A percentile compares a stretch with the other conserved stretches of the same genome.
Evolutionary conservation across 768 basidiomycete genomes (phyloP).

Genomic region (Mycena amicta): DNA sequence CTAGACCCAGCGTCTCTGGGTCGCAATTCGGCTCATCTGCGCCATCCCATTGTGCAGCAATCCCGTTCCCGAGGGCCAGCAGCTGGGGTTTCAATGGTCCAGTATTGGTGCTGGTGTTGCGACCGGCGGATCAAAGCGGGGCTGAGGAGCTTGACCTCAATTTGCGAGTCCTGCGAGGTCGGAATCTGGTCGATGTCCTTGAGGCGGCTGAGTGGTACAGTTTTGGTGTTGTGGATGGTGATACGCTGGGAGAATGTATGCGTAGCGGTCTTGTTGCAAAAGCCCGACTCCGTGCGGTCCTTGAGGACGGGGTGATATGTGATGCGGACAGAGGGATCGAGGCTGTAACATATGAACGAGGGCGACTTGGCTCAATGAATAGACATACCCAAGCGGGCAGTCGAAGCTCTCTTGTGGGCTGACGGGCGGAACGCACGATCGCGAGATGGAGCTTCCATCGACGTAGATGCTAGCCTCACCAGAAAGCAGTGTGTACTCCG

Average conservation of each 20-base stretch:
- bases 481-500: conserved; percentile 38
- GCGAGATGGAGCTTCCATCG: conserved; percentile 44
- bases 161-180: conserved; percentile 33
- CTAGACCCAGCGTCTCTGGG: conserved; percentile 30
- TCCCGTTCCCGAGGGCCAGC: conserved; percentile 18
- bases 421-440: conserved; percentile 34
- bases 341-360: conserved; percentile 21
- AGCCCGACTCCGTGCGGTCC: conserved; percentile 35
- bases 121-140: conserved; percentile 26
- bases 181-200: conserved; percentile 41
- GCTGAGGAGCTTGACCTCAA: conserved; percentile 33
- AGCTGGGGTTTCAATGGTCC: conserved; percentile 1
- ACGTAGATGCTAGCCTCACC: conserved; percentile 43
- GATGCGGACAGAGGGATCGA: conserved; percentile 42
- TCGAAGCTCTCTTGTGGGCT: conserved; percentile 43
- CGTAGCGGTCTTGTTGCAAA: conserved; percentile 35
- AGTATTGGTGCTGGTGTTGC: conserved; percentile 1
- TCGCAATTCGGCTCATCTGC: conserved; percentile 33
- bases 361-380: not conserved
- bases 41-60: conserved; percentile 42
- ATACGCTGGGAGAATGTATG: conserved; percentile 38
- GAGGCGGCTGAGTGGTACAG: conserved; percentile 26
- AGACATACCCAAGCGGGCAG: conserved; percentile 40
- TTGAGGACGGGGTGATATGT: conserved; percentile 40
- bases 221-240: conserved; percentile 39